Conservation (phyloP, 2,329 filamentous ascomycete species). For the Microdochium trichocladiopsis region DNA sequence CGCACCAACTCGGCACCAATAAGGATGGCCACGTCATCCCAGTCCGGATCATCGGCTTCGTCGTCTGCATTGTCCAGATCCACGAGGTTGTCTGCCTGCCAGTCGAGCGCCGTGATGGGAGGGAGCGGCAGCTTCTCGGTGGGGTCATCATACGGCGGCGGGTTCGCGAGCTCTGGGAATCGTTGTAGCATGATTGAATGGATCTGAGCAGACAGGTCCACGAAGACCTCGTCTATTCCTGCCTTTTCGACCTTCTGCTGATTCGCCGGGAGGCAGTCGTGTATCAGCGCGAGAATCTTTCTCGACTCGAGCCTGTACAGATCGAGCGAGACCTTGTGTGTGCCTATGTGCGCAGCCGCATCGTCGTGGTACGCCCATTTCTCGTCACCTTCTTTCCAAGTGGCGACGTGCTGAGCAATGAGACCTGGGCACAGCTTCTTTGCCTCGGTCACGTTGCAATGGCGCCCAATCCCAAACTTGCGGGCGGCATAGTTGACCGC, state of each 20-base stretch:
- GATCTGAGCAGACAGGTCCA: slow-evolving; percentile 83
- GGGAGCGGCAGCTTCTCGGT: slow-evolving; percentile 67
- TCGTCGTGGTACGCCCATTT: slow-evolving; percentile 88
- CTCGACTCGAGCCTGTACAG: slow-evolving; percentile 82
- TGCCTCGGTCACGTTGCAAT: slow-evolving; percentile 74
- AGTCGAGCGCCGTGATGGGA: slow-evolving; percentile 63
- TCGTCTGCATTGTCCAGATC: slow-evolving; percentile 66
- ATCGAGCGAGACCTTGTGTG: slow-evolving; percentile 90
- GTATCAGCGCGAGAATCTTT: slow-evolving; percentile 73
- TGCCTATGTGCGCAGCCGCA: slow-evolving; percentile 70
- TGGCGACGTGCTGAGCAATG: slow-evolving; percentile 86
- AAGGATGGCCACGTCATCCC: slow-evolving; percentile 87
- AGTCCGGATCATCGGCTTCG: slow-evolving; percentile 80
- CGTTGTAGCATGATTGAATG: slow-evolving; percentile 67
- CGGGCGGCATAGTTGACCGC: slow-evolving; percentile 94
- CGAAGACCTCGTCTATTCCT: slow-evolving; percentile 89
- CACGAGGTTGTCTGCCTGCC: slow-evolving; percentile 75
- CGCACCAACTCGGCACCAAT: slow-evolving; percentile 87
- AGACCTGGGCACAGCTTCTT: slow-evolving; percentile 80
- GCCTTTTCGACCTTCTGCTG: slow-evolving; percentile 83
- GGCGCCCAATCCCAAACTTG: slow-evolving; percentile 68
- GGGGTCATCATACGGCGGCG: slow-evolving; percentile 67
- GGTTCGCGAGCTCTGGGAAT: slow-evolving; percentile 64
- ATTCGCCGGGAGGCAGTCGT: slow-evolving; percentile 58
- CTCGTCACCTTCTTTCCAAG: slow-evolving; percentile 86